These are phyloP conservation scores for Schizopora paradoxa DNA, from an alignment of 1,284 basidiomycete species.

Conservation along the genomic window DNA sequence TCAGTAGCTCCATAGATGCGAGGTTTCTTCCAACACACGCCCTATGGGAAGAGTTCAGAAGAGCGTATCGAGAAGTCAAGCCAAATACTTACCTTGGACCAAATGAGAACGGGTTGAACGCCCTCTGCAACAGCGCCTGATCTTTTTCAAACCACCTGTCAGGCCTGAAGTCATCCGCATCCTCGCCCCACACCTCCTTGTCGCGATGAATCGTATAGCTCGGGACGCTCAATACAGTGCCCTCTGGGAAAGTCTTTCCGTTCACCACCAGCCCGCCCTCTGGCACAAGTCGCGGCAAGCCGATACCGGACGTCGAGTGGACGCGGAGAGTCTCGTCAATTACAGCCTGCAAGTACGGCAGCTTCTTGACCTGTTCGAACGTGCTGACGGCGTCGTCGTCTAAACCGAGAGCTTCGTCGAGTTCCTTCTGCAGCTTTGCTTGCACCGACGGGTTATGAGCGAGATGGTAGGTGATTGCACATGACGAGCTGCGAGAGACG, in stretches of 20 bases:
- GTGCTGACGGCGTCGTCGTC: slow-evolving; percentile 51
- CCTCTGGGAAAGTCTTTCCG: slow-evolving; percentile 61
- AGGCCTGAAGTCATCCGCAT: slow-evolving; percentile 70
- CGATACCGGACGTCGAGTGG: slow-evolving; percentile 77
- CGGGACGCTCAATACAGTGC: slow-evolving; percentile 69
- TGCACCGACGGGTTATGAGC: slow-evolving; percentile 63
- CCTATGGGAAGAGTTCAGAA: slow-evolving; percentile 29
- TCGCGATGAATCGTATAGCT: slow-evolving; percentile 79
- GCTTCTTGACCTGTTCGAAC: slow-evolving; percentile 58
- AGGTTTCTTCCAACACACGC: slow-evolving; percentile 74
- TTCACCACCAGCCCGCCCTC: slow-evolving; percentile 58
- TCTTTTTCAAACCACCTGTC: slow-evolving; percentile 79
- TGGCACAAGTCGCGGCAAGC: slow-evolving; percentile 75
- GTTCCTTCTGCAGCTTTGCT: slow-evolving; percentile 70
- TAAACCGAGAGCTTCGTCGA: slow-evolving; percentile 67
- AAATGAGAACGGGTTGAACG: slow-evolving; percentile 74
- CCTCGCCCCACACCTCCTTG: slow-evolving; percentile 66
- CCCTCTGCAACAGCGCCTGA: slow-evolving; percentile 51
- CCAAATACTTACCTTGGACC: slow-evolving; percentile 49
- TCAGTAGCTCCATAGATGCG: slow-evolving; percentile 67
- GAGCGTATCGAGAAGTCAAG: slow-evolving; percentile 4
- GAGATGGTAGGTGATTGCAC: slow-evolving; percentile 82
- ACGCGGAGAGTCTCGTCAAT: slow-evolving; percentile 79
- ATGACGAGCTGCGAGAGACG: slow-evolving; percentile 59
- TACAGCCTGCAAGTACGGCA: slow-evolving; percentile 75